phyloP scores from a whole-genome alignment of 2,329 filamentous ascomycete genomes.

The Mollisiaceae sp. region DNA sequence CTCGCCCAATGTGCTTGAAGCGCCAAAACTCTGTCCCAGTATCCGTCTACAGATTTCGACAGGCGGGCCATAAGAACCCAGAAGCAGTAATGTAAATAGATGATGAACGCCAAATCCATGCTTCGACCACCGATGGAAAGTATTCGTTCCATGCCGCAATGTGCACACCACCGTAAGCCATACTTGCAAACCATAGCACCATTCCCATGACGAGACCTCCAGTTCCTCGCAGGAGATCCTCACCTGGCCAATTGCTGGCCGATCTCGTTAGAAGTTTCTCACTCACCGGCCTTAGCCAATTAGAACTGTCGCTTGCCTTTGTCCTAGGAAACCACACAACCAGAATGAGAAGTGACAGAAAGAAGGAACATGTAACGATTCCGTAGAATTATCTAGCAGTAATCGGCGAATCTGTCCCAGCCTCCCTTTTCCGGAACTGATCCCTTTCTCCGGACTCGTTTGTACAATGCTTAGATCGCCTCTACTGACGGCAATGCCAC shows the following conservation, averaged over 20 bases:
- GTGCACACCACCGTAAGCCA: conserved; percentile 25
- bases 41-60: neutral
- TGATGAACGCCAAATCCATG: conserved; percentile 21
- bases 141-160: conserved; percentile 27
- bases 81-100: conserved; percentile 17
- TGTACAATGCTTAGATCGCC: too few species aligned
- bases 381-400: too few species aligned
- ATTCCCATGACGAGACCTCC: conserved; percentile 26
- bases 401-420: too few species aligned
- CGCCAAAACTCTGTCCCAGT: conserved; percentile 18
- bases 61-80: conserved; percentile 13
- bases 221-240: conserved; percentile 22
- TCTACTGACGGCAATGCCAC: too few species aligned
- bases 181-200: conserved; percentile 16
- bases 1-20: conserved; percentile 15
- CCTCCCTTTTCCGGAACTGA: too few species aligned
- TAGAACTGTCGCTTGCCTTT: too few species aligned
- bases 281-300: too few species aligned
- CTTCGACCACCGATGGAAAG: conserved; percentile 20
- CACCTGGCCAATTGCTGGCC: conserved; percentile 20
- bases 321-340: too few species aligned
- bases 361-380: too few species aligned
- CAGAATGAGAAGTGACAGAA: too few species aligned
- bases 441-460: too few species aligned
- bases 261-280: too few species aligned